phyloP scores from a whole-genome alignment of 768 basidiomycete genomes.

The Kondoa subrosea region DNA sequence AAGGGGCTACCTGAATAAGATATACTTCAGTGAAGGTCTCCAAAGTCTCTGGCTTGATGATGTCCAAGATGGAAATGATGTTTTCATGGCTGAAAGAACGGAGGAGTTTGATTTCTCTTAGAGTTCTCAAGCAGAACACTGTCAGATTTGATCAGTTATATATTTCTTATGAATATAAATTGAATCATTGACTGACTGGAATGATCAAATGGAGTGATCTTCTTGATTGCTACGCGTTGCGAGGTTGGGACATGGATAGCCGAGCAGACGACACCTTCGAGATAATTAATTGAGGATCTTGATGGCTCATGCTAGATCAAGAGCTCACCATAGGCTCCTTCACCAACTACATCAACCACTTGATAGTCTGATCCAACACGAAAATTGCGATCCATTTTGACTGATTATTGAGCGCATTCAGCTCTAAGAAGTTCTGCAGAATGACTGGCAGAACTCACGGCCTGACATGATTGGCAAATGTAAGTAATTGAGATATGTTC shows the following conservation, averaged over 20 bases:
- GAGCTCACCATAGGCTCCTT: conserved; percentile 51
- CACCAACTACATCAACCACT: conserved; percentile 31
- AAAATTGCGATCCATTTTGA: conserved; percentile 28
- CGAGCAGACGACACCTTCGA: conserved; percentile 35
- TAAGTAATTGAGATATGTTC: neutral
- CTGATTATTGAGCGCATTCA: neutral
- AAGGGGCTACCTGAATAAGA: conserved; percentile 34
- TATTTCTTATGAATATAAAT: neutral
- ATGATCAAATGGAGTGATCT: conserved; percentile 87
- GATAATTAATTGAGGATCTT: neutral
- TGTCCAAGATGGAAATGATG: conserved; percentile 81
- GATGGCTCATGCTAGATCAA: neutral
- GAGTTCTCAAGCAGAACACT: conserved; percentile 69
- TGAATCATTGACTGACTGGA: conserved; percentile 36
- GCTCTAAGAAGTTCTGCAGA: neutral
- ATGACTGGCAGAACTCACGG: neutral
- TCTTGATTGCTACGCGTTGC: conserved; percentile 91
- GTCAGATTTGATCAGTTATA: neutral
- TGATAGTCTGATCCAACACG: conserved; percentile 28
- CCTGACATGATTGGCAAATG: conserved; percentile 6
- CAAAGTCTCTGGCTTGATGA: conserved; percentile 60
- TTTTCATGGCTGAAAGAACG: conserved; percentile 37
- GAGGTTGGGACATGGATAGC: conserved; percentile 71
- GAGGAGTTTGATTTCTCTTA: conserved; percentile 71
- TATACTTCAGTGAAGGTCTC: conserved; percentile 80